These are phyloP conservation scores for Suillus luteus DNA, from an alignment of 768 basidiomycete species.

Conservation along the genomic window DNA sequence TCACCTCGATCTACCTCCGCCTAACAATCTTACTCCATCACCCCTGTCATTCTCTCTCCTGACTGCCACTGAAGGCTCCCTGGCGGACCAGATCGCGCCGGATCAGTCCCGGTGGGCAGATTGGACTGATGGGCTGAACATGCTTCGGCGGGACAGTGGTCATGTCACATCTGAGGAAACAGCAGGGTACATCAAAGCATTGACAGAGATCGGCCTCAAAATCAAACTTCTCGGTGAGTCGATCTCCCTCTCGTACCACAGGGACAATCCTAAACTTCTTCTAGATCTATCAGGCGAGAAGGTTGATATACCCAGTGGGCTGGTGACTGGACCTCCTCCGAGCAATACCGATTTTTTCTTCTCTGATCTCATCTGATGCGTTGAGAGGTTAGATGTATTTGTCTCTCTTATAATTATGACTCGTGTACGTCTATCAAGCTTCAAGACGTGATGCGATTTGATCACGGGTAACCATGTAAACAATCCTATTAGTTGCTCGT, in stretches of 20 bases:
- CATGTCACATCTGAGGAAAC: constrained; percentile 87
- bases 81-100: constrained; percentile 79
- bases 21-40: constrained; percentile 55
- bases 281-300: constrained; percentile 86
- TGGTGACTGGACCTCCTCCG: constrained; percentile 78
- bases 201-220: constrained; percentile 91
- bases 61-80: constrained; percentile 65
- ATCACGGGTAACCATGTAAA: constrained; percentile 21
- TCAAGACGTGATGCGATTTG: constrained; percentile 14
- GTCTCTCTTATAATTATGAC: constrained; percentile 10
- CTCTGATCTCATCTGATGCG: constrained; percentile 51
- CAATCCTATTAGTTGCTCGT: constrained; percentile 26
- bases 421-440: constrained; percentile 14
- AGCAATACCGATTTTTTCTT: constrained; percentile 84
- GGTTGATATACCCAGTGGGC: constrained; percentile 83
- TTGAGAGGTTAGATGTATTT: constrained; percentile 24
- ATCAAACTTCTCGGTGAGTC: constrained; percentile 81
- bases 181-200: constrained; percentile 78
- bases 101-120: constrained; percentile 84
- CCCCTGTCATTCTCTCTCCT: constrained; percentile 79
- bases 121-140: constrained; percentile 92
- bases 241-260: neutral
- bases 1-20: constrained; percentile 57
- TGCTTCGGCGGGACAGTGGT: constrained; percentile 79
- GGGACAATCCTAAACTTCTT: constrained; percentile 9